Percentiles rank a stretch among this genome's conserved stretches.
Conservation (phyloP, 164 flowering plant genomes). For the Nelumbo lutea region DNA sequence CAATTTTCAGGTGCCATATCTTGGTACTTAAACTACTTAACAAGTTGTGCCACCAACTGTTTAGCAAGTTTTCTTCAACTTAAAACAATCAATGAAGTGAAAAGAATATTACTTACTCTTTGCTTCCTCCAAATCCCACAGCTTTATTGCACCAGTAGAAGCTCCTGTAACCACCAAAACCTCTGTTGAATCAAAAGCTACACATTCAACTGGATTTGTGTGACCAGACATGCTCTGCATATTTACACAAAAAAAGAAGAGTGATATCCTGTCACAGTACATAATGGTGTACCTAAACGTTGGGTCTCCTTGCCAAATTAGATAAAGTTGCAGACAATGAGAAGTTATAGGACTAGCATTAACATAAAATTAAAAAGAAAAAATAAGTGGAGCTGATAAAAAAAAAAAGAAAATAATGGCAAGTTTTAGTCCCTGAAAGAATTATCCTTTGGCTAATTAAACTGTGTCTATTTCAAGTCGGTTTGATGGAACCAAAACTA, state of each 20-base stretch:
- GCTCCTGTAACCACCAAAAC: constrained; percentile 78
- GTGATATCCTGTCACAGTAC: not conserved
- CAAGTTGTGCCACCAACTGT: not conserved
- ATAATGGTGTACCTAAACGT: not conserved
- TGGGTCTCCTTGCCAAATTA: not conserved
- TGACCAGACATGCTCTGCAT: constrained; percentile 82
- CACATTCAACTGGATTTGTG: constrained; percentile 71
- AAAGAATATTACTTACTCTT: constrained; percentile 52
- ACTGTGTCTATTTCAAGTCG: not conserved
- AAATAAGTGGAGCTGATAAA: too few relatives aligned
- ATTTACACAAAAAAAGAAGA: constrained; percentile 10
- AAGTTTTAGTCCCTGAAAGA: not conserved
- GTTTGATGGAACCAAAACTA: not conserved
- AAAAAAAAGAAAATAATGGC: not conserved
- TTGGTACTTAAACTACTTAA: not conserved
- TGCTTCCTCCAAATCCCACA: constrained; percentile 89
- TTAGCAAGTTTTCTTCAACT: not conserved
- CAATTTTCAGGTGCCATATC: not conserved
- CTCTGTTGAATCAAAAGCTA: constrained; percentile 73
- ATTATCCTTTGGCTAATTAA: too few relatives aligned
- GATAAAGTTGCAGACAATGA: not conserved
- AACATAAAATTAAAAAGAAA: not conserved
- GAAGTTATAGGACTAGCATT: not conserved
- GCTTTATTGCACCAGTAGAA: constrained; percentile 67
- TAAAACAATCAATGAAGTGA: not conserved